phyloP scores from a whole-genome alignment of 2,329 filamentous ascomycete genomes.

The Ambrosiella xylebori region DNA sequence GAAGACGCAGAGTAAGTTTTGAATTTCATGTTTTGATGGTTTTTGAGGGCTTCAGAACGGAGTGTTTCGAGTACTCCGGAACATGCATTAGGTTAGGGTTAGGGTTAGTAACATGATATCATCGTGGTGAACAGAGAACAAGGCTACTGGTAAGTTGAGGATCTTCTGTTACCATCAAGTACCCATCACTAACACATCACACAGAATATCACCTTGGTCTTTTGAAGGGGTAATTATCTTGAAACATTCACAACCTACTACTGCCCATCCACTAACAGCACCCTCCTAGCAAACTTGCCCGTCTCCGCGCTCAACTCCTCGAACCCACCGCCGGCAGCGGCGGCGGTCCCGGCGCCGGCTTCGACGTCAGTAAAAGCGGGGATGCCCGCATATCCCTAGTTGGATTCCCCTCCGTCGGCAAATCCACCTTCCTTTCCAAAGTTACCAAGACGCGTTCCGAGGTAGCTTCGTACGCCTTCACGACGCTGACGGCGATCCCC shows the following conservation, averaged over 20 bases:
- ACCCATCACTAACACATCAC: background rate
- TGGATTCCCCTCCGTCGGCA: constrained; percentile 96
- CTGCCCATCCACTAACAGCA: background rate
- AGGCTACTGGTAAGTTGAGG: constrained; percentile 69
- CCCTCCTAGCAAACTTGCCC: constrained; percentile 66
- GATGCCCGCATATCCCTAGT: constrained; percentile 94
- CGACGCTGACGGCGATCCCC: constrained; percentile 89
- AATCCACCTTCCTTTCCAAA: constrained; percentile 96
- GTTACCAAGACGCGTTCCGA: constrained; percentile 97
- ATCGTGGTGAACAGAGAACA: constrained; percentile 56
- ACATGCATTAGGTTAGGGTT: constrained; percentile 4
- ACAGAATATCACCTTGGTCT: constrained; percentile 95
- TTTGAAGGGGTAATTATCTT: constrained; percentile 62
- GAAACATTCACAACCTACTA: background rate
- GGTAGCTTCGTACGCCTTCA: constrained; percentile 93
- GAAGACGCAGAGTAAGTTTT: constrained; percentile 76
- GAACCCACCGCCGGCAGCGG: constrained; percentile 72
- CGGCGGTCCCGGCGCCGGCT: constrained; percentile 63
- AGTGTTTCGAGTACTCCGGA: background rate
- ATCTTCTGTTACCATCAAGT: background rate
- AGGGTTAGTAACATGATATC: constrained; percentile 4
- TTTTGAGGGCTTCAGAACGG: no score
- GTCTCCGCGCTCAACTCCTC: constrained; percentile 81
- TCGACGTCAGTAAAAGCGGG: constrained; percentile 88
- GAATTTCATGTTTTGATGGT: background rate